Evolutionary conservation across 1,284 basidiomycete genomes (phyloP), one percentile per base, ranked within the genome.

Genomic region (Xerocomus minutiporus): DNA sequence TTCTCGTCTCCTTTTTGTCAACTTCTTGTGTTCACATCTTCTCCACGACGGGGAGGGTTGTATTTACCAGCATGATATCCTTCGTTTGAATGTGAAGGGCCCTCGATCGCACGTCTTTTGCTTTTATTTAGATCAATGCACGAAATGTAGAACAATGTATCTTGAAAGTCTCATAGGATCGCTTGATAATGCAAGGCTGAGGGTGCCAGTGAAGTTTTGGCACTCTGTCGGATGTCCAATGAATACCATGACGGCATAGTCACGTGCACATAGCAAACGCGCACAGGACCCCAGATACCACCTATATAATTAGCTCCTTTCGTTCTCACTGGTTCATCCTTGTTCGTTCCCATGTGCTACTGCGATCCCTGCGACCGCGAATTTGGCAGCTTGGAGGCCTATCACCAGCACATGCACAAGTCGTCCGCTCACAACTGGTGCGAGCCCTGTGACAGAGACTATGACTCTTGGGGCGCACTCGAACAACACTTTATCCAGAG

Each of bases 401-500:
- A 58, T 45, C 2, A n/a, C 0, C 69, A 71, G 15, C 68, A 71
- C 41, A 1, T 63, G 28, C 1, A 6, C 0, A 26, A 57, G 50
- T 71, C 66, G 4, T 11, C 54, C 8, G 15, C 4, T 34, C 66
- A 67, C n/a, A 6, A 57, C 36, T 3, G 54, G 23, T 71, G 69
- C n/a, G 12, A 48, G 1, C 39, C 29, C 8, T 67, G 69, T 11
- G n/a, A 53, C 0, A 8, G 0, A 4, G 65, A 66, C 39, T 70
- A 64, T 54, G 35, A 28, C 1, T 48, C 68, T 6, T 26, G 17
- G 42, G 0, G 0, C 1, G 65, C 20, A 1, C 68, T 58, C 46
- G 48, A 34, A 25, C 57, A 71, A 15, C 66, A 68, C 53, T 69
- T 46, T 26, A 57, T 63, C 48, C 63, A 71, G 50, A 69, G 61